Evolutionary conservation across 345 rosid genomes (phyloP).

Genomic region (Combretum micranthum): DNA sequence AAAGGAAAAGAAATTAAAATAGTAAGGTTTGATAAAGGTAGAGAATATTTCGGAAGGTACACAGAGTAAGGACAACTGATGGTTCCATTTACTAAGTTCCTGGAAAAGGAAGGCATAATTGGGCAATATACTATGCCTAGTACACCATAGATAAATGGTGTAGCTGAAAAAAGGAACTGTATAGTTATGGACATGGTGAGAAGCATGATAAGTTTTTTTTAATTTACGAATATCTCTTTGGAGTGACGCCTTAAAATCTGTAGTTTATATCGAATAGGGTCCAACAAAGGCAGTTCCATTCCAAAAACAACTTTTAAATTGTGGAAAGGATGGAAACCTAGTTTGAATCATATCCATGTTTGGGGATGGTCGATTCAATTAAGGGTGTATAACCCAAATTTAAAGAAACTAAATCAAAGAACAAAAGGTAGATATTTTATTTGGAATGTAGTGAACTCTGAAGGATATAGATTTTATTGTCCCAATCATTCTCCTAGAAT

Average conservation of each 20-base stretch:
- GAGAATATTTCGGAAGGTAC: conserved; percentile 2
- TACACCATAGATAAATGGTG: neutral
- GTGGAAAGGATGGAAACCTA: conserved; percentile 1
- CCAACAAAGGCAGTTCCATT: neutral
- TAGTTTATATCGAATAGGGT: neutral
- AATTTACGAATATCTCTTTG: neutral
- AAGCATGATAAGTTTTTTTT: too few relatives aligned
- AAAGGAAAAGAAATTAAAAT: too few relatives aligned
- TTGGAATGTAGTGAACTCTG: too few relatives aligned
- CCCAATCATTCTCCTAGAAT: too few relatives aligned
- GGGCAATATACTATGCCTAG: neutral
- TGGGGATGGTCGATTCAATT: neutral
- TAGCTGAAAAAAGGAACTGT: neutral
- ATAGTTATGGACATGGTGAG: neutral
- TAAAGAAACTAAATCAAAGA: neutral
- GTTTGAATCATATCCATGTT: neutral
- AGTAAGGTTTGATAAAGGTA: neutral
- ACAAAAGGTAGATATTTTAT: neutral
- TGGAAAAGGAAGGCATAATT: neutral
- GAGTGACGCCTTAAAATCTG: neutral
- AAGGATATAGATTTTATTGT: neutral
- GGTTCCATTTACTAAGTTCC: neutral
- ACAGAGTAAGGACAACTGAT: neutral
- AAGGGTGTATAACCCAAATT: neutral
- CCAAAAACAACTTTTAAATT: conserved; percentile 6